A percentile compares a stretch with the other conserved stretches of the same genome.
Evolutionary conservation across 1,139 yeast species (phyloP).

Genomic region (Pichia inconspicua): DNA sequence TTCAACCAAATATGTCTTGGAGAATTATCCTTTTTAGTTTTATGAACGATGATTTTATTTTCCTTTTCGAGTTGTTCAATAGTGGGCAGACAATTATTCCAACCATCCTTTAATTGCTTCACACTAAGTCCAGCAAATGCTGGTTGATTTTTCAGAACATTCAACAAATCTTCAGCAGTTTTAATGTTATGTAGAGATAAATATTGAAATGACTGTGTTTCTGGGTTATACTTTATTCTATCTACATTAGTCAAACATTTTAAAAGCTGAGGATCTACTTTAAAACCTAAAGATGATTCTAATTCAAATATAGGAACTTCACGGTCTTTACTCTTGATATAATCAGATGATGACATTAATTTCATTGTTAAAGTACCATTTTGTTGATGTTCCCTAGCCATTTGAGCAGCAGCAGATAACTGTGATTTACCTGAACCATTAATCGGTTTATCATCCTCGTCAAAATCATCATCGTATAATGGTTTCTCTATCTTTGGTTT

Average conservation of each 20-base stretch:
- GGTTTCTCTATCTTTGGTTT: background rate
- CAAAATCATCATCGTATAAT: background rate
- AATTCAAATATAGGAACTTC: constrained; percentile 62
- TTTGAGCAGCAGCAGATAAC: constrained; percentile 8
- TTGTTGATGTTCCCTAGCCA: constrained; percentile 4
- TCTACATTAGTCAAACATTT: constrained; percentile 70
- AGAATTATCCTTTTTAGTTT: constrained; percentile 86
- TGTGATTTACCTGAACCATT: background rate
- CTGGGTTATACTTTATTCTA: constrained; percentile 58
- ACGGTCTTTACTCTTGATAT: constrained; percentile 59
- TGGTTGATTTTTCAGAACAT: constrained; percentile 69
- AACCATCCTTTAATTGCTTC: constrained; percentile 88
- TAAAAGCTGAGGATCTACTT: constrained; percentile 44
- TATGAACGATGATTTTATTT: constrained; percentile 68
- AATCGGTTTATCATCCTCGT: background rate
- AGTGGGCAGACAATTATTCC: constrained; percentile 86
- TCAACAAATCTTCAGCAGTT: constrained; percentile 66
- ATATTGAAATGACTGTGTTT: constrained; percentile 65
- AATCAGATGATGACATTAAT: constrained; percentile 63
- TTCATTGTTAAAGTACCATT: constrained; percentile 23
- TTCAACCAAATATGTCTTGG: constrained; percentile 93
- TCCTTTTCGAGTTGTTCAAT: constrained; percentile 70
- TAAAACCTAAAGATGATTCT: constrained; percentile 43
- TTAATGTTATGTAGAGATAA: constrained; percentile 84
- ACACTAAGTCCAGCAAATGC: constrained; percentile 86